Percentiles rank a stretch among this genome's conserved stretches.
phyloP scores from a whole-genome alignment of 2,329 filamentous ascomycete genomes.

The Thelonectria blattea region DNA sequence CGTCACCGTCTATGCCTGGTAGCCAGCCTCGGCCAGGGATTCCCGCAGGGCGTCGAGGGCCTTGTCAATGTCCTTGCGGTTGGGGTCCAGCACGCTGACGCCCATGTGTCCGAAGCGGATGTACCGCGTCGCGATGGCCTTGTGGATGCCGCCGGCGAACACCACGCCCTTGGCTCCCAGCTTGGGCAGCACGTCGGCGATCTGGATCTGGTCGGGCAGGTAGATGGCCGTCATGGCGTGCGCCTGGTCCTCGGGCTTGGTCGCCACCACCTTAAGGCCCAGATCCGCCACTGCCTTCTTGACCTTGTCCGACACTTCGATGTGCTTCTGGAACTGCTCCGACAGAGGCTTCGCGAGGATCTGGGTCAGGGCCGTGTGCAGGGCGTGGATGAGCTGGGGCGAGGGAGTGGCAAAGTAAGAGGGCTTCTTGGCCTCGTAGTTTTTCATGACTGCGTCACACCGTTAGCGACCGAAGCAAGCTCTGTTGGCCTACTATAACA shows the following conservation, averaged over 20 bases:
- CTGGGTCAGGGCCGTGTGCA: constrained; percentile 87
- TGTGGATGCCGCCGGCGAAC: constrained; percentile 95
- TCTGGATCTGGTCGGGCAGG: constrained; percentile 82
- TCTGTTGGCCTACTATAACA: not conserved
- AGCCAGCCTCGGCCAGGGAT: constrained; percentile 76
- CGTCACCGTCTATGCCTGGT: constrained; percentile 46
- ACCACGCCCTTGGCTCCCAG: constrained; percentile 87
- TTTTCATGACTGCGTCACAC: constrained; percentile 81
- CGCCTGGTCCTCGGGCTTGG: constrained; percentile 87
- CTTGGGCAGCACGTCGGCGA: constrained; percentile 83
- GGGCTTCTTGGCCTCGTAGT: constrained; percentile 97
- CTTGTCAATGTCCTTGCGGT: constrained; percentile 80
- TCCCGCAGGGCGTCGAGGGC: constrained; percentile 80
- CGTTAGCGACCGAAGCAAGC: constrained; percentile 23
- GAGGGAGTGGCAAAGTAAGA: constrained; percentile 98
- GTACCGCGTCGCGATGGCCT: constrained; percentile 92
- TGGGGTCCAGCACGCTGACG: constrained; percentile 84
- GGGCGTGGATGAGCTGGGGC: constrained; percentile 89
- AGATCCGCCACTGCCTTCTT: constrained; percentile 83
- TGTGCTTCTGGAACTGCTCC: constrained; percentile 84
- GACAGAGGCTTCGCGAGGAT: constrained; percentile 81
- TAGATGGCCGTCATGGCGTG: constrained; percentile 99
- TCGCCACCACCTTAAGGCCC: constrained; percentile 85
- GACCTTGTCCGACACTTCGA: constrained; percentile 78
- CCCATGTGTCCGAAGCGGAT: constrained; percentile 98